Conservation (phyloP, 805 yeast species). For the Phaffomyces thermotolerans region DNA sequence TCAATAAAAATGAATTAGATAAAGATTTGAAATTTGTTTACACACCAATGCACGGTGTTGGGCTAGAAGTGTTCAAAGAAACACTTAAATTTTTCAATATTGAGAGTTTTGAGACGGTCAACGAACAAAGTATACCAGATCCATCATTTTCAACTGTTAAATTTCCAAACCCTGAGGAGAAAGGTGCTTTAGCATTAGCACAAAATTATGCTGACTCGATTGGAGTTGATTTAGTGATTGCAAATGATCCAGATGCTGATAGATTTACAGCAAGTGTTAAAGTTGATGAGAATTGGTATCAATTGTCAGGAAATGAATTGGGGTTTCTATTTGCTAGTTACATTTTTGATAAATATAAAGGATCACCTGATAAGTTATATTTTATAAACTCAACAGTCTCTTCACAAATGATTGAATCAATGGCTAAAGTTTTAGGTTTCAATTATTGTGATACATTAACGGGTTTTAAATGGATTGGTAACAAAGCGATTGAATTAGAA, state of each 20-base stretch:
- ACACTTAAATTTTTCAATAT: constrained; percentile 34
- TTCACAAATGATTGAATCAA: constrained; percentile 64
- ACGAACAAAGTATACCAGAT: constrained; percentile 67
- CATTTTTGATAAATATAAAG: constrained; percentile 26
- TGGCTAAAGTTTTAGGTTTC: constrained; percentile 59
- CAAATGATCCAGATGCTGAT: constrained; percentile 97
- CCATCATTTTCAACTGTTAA: constrained; percentile 79
- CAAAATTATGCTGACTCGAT: constrained; percentile 48
- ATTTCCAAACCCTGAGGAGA: constrained; percentile 95
- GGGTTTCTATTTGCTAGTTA: constrained; percentile 79
- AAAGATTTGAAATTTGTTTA: constrained; percentile 52
- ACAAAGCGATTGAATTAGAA: constrained; percentile 70
- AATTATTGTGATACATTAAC: constrained; percentile 77
- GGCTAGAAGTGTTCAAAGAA: constrained; percentile 49
- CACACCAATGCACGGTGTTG: constrained; percentile 97
- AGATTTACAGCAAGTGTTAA: constrained; percentile 78
- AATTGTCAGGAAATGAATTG: constrained; percentile 85
- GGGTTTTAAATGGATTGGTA: constrained; percentile 98
- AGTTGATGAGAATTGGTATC: constrained; percentile 50
- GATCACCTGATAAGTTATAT: constrained; percentile 34
- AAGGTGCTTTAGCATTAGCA: constrained; percentile 79
- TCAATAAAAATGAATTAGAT: constrained; percentile 20
- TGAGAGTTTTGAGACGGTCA: constrained; percentile 35
- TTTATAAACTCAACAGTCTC: constrained; percentile 88
- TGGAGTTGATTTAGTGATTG: constrained; percentile 52